Evolutionary conservation across 148 eudicot species (phyloP), one percentile per base, ranked within the genome.

Genomic region (Chenopodium suecicum): DNA sequence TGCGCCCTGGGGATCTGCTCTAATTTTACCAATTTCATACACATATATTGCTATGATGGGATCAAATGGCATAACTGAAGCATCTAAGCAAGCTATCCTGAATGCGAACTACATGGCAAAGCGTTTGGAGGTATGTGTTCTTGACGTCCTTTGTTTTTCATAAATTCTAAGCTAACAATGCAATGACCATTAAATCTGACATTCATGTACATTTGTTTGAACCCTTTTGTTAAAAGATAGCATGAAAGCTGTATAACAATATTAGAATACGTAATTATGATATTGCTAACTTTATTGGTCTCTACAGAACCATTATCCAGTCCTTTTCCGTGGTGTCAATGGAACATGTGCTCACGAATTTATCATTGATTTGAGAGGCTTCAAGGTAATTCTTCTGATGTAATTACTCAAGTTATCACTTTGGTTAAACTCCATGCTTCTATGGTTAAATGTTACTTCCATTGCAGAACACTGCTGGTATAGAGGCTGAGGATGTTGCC

Each of bases 21-120:
- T 96, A 48, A 96, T 96, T 84, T 83, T 96, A 85, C 99, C 99
- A 7, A 96, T 96, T 73, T 96, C 99, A 83, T 96, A 94, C 84
- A 91, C 94, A 81, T 96, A 96, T 86, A 96, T 96, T 85, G 91
- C 95, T 84, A 96, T 96, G 99, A 96, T 96, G 99, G 99, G 99
- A 8, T 94, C 99, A n/a, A 84, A 90, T 41, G 99, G 99, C 73
- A 86, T 96, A 13, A 96, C 99, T 29, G 97, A 96, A 16, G 99
- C 99, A 85, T 96, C 99, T 75, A 96, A 94, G 90, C 92, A 91
- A 73, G 98, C 99, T 76, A 96, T 96, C 83, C 85, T 96, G 79
- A 96, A 91, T 75, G 99, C 99, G 60, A 96, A 96, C 84, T 96
- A 96, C 90, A 96, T 96, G 99, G 98, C 98, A 29, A 96, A 96